Percentiles rank a stretch among this genome's conserved stretches.
phyloP scores from a whole-genome alignment of 2,329 filamentous ascomycete genomes.

The Apiospora marii region DNA sequence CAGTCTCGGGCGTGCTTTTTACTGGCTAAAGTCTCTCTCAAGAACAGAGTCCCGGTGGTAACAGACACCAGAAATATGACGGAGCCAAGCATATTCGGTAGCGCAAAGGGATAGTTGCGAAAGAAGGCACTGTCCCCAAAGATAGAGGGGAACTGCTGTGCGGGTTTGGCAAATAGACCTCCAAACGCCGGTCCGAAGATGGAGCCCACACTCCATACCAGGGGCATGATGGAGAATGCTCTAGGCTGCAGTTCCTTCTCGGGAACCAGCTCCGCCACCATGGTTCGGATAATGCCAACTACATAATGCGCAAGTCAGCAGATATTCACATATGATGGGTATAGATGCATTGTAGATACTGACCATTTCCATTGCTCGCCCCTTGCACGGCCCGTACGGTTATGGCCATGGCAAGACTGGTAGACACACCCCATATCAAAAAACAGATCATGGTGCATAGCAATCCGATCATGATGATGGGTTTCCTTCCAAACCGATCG shows the following conservation, averaged over 20 bases:
- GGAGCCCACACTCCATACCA: conserved; percentile 86
- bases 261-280: conserved; percentile 92
- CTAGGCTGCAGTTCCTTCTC: conserved; percentile 85
- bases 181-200: conserved; percentile 90
- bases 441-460: conserved; percentile 83
- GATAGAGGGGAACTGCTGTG: conserved; percentile 73
- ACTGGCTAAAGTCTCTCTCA: conserved; percentile 83
- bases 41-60: conserved; percentile 76
- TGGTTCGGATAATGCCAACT: conserved; percentile 91
- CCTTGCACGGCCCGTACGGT: conserved; percentile 80
- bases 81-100: conserved; percentile 84
- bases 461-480: conserved; percentile 77
- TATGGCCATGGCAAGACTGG: conserved; percentile 81
- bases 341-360: conserved; percentile 31
- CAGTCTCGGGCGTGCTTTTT: conserved; percentile 75
- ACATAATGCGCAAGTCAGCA: conserved; percentile 32
- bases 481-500: conserved; percentile 83
- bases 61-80: conserved; percentile 82
- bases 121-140: conserved; percentile 76
- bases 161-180: conserved; percentile 84
- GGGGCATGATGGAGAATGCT: conserved; percentile 92
- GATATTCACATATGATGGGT: not conserved
- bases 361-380: conserved; percentile 84
- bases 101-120: conserved; percentile 78
- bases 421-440: conserved; percentile 84